Percentiles rank a stretch among this genome's conserved stretches.
phyloP scores from a whole-genome alignment of 352 stramenopile species.

The Globisporangium rhizosaccharum region DNA sequence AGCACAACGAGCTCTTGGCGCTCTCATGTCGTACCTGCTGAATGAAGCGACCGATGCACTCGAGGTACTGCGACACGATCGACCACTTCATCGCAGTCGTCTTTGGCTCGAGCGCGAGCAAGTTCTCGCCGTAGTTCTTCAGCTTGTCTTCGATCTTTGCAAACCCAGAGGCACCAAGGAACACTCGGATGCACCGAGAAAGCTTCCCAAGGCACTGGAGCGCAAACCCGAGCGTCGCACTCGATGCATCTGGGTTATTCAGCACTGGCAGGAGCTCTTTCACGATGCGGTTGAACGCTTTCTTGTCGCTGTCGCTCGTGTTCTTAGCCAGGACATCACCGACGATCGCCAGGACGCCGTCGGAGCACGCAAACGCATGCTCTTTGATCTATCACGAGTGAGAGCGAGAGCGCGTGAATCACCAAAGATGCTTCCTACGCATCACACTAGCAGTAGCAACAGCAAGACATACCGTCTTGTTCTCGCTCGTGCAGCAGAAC shows the following conservation, averaged over 20 bases:
- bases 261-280: constrained; percentile 65
- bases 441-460: not conserved
- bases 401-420: not conserved
- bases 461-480: constrained; percentile 51
- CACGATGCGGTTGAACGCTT: constrained; percentile 61
- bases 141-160: constrained; percentile 69
- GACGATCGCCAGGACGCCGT: constrained; percentile 37
- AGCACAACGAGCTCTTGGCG: not conserved
- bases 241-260: constrained; percentile 34
- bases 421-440: no score
- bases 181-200: constrained; percentile 34
- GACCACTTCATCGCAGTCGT: constrained; percentile 50
- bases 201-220: constrained; percentile 50
- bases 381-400: constrained; percentile 57
- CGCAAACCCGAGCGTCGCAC: constrained; percentile 39
- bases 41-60: constrained; percentile 54
- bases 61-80: constrained; percentile 45
- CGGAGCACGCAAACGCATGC: constrained; percentile 41
- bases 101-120: constrained; percentile 52
- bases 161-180: constrained; percentile 44
- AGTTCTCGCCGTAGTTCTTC: constrained; percentile 57
- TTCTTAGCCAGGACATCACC: constrained; percentile 30
- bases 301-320: constrained; percentile 52
- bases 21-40: constrained; percentile 29
- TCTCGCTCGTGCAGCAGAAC: constrained; percentile 56